Conservation (phyloP, 2,329 filamentous ascomycete species). For the Paracamarosporium sp. region DNA sequence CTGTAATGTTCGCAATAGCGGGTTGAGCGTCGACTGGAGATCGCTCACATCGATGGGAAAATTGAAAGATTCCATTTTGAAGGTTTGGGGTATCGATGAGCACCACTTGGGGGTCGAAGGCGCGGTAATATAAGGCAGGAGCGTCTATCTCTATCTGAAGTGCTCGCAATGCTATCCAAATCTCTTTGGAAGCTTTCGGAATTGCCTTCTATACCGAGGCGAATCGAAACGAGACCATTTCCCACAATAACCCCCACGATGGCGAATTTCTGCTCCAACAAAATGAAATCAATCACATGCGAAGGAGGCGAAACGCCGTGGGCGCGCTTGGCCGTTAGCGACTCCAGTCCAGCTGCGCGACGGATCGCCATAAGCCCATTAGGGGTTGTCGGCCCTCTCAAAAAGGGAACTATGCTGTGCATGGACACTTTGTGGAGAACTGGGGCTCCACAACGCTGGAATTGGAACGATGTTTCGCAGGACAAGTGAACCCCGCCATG, state of each 20-base stretch:
- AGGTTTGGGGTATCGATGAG: neutral
- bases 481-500: neutral
- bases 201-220: conserved; percentile 2
- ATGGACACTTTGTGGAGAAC: neutral
- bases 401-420: neutral
- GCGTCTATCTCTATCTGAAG: neutral
- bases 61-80: conserved; percentile 21
- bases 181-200: neutral
- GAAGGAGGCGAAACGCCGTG: neutral
- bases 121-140: neutral
- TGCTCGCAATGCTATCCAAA: neutral
- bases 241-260: neutral
- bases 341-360: neutral
- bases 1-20: conserved; percentile 16
- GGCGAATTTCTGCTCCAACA: neutral
- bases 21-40: conserved; percentile 21
- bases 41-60: conserved; percentile 20
- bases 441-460: neutral
- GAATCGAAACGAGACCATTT: neutral
- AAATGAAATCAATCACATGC: neutral
- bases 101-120: neutral
- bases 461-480: neutral
- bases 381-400: neutral
- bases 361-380: neutral
- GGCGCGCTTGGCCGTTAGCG: neutral